A percentile compares a stretch with the other conserved stretches of the same genome.
Evolutionary conservation across 345 rosid species (phyloP).

Genomic region (Durio zibethinus): DNA sequence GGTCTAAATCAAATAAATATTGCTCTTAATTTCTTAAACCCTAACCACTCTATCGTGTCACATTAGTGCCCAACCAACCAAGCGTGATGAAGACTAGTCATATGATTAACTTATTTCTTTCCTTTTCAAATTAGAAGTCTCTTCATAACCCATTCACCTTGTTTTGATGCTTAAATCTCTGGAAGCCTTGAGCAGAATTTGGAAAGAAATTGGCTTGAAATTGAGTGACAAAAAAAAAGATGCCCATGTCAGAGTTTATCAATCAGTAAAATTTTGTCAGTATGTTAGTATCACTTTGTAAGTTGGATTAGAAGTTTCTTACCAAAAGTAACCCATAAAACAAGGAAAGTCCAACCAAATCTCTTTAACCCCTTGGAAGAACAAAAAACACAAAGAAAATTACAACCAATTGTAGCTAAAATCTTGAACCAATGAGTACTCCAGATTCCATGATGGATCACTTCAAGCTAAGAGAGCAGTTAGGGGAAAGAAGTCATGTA

Average conservation of each 20-base stretch:
- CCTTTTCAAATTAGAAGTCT: neutral
- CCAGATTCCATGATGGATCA: slow-evolving; percentile 26
- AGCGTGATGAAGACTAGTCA: slow-evolving; percentile 10
- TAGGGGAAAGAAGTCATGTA: slow-evolving; percentile 11
- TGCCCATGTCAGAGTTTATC: slow-evolving; percentile 4
- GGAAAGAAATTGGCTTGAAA: neutral
- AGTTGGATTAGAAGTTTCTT: slow-evolving; percentile 24
- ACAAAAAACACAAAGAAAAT: neutral
- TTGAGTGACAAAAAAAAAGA: neutral
- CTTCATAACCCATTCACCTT: neutral
- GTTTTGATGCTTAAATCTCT: neutral
- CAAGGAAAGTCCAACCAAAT: slow-evolving; percentile 17
- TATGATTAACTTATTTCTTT: neutral
- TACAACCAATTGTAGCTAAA: slow-evolving; percentile 20
- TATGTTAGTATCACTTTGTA: slow-evolving; percentile 2
- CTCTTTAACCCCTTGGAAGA: neutral
- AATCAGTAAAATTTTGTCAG: slow-evolving; percentile 14
- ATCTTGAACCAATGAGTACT: slow-evolving; percentile 4
- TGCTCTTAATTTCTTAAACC: neutral
- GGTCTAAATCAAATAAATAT: slow-evolving; percentile 9
- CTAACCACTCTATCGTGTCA: neutral
- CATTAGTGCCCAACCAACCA: slow-evolving; percentile 11
- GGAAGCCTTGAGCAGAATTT: neutral
- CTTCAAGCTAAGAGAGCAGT: slow-evolving; percentile 38
- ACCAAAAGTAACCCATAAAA: slow-evolving; percentile 15